Evolutionary conservation across 495 filamentous ascomycete species (phyloP).

Genomic region (Paragyromitra xinjiangensis): DNA sequence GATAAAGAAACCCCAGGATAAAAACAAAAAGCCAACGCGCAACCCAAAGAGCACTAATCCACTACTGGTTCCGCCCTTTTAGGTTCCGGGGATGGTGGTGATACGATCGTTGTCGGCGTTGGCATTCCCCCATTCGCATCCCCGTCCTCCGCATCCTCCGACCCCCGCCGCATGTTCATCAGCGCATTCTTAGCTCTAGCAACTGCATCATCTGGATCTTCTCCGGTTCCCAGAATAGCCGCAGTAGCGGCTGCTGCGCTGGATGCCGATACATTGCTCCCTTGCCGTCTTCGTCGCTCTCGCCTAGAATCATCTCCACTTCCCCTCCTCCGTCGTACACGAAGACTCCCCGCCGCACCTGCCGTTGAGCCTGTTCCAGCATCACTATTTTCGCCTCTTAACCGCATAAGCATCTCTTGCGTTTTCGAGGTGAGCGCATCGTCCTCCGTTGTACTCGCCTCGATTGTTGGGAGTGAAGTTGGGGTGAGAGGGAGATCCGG

Average conservation of each 20-base stretch:
- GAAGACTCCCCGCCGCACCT: constrained; percentile 38
- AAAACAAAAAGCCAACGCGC: constrained; percentile 28
- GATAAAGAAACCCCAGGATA: constrained; percentile 29
- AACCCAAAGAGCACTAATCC: constrained; percentile 53
- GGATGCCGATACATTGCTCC: constrained; percentile 52
- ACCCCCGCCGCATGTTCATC: constrained; percentile 58
- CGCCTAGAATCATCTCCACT: constrained; percentile 55
- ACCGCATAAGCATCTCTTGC: constrained; percentile 53
- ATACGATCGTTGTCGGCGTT: constrained; percentile 60
- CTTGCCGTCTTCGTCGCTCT: constrained; percentile 54
- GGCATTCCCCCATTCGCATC: constrained; percentile 47
- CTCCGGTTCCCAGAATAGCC: constrained; percentile 9
- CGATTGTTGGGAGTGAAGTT: constrained; percentile 37
- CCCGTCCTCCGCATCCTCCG: constrained; percentile 53
- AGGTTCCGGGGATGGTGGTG: constrained; percentile 62
- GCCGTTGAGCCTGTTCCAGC: constrained; percentile 22
- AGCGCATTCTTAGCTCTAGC: constrained; percentile 63
- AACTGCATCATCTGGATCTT: constrained; percentile 54
- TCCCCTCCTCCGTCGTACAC: constrained; percentile 46
- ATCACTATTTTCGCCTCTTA: constrained; percentile 51
- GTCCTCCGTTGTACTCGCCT: constrained; percentile 47
- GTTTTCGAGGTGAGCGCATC: constrained; percentile 53
- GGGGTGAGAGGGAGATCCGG: constrained; percentile 38
- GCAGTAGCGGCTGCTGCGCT: constrained; percentile 27
- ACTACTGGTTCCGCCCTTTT: constrained; percentile 50